Percentiles rank a stretch among this genome's conserved stretches.
These are phyloP conservation scores for Neurospora sp. DNA, from an alignment of 495 filamentous ascomycete genomes.

Conservation along the genomic window DNA sequence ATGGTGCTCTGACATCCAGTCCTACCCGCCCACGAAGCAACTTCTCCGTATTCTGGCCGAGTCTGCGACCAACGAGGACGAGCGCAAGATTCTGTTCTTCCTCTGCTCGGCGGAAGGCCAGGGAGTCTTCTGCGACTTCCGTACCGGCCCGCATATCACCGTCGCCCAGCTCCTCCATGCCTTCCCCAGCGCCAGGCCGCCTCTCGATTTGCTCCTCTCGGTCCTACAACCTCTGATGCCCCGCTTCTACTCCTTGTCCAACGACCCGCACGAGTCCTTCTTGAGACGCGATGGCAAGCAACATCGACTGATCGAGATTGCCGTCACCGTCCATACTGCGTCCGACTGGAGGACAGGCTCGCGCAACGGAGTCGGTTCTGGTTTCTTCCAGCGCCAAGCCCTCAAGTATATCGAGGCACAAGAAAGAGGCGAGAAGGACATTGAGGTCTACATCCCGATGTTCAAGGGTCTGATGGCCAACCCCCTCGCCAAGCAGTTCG, in stretches of 20 bases:
- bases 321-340: constrained; percentile 86
- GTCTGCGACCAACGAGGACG: constrained; percentile 64
- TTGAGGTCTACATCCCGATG: constrained; percentile 75
- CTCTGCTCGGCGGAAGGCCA: constrained; percentile 87
- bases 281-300: constrained; percentile 53
- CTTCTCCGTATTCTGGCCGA: constrained; percentile 82
- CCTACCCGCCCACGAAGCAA: constrained; percentile 79
- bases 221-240: constrained; percentile 84
- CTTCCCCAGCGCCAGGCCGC: constrained; percentile 84
- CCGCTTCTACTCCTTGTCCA: constrained; percentile 94
- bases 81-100: constrained; percentile 79
- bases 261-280: constrained; percentile 82
- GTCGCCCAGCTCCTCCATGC: constrained; percentile 78
- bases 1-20: constrained; percentile 93
- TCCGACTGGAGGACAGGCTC: constrained; percentile 61
- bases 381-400: constrained; percentile 79
- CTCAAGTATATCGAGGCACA: constrained; percentile 55
- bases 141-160: constrained; percentile 77
- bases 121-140: constrained; percentile 87
- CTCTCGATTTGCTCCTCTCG: constrained; percentile 69
- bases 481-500: constrained; percentile 80
- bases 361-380: constrained; percentile 65
- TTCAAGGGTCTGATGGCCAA: constrained; percentile 99
- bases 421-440: constrained; percentile 40
- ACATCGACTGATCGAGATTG: constrained; percentile 84